phyloP scores from a whole-genome alignment of 306 rosid genomes.

The Gastrolobium villosum region DNA sequence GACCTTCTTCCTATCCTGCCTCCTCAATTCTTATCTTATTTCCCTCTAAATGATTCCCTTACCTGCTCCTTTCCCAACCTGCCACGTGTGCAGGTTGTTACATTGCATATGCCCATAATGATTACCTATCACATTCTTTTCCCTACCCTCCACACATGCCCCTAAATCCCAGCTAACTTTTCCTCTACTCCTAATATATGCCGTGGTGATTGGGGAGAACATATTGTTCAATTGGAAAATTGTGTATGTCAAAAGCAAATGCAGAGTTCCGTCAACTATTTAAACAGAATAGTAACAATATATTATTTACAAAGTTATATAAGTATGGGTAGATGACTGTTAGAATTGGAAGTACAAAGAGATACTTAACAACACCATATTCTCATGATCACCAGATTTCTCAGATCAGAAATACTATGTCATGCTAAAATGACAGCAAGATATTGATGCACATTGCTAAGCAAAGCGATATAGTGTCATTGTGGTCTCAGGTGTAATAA shows the following conservation, averaged over 20 bases:
- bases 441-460: not conserved
- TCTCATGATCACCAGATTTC: not conserved
- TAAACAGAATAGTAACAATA: not conserved
- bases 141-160: not conserved
- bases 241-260: not conserved
- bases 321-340: not conserved
- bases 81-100: not conserved
- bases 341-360: not conserved
- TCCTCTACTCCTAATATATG: not conserved
- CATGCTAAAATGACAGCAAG: slow-evolving; percentile 1
- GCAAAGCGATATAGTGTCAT: not conserved
- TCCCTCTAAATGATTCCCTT: not conserved
- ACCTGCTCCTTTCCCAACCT: not conserved
- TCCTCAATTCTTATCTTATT: too few relatives aligned
- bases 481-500: slow-evolving; percentile 22
- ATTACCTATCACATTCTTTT: not conserved
- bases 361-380: not conserved
- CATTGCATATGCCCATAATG: not conserved
- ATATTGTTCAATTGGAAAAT: not conserved
- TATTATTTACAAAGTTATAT: not conserved
- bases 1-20: too few relatives aligned
- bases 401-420: not conserved
- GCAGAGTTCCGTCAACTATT: not conserved
- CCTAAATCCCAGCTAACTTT: not conserved
- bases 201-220: not conserved